Percentiles rank a stretch among this genome's conserved stretches.
These are phyloP conservation scores for Juglanconis oblonga DNA, from an alignment of 2,329 filamentous ascomycete genomes.

Conservation along the genomic window DNA sequence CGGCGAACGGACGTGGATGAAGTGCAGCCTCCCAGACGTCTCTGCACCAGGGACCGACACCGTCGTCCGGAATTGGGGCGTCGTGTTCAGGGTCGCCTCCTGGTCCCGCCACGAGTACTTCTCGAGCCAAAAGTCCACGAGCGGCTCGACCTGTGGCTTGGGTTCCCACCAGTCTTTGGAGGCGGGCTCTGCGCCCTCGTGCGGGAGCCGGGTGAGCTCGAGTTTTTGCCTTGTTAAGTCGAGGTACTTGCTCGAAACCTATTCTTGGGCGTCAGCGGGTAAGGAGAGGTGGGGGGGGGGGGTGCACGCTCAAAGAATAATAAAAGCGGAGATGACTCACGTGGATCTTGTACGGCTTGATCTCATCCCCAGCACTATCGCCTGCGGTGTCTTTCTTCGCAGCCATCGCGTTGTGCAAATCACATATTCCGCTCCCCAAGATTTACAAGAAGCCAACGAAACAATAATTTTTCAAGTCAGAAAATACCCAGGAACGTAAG, in stretches of 20 bases:
- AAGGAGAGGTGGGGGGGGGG: background rate
- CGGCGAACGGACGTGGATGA: conserved; percentile 58
- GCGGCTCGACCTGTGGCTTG: conserved; percentile 59
- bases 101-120: conserved; percentile 62
- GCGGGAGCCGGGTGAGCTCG: conserved; percentile 62
- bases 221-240: conserved; percentile 66
- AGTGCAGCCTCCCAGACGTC: conserved; percentile 55
- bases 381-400: conserved; percentile 26
- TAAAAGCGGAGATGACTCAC: conserved; percentile 36
- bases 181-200: conserved; percentile 48
- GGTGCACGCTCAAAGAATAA: background rate
- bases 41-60: conserved; percentile 41
- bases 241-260: conserved; percentile 67
- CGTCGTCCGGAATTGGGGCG: conserved; percentile 62
- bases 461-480: background rate
- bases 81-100: conserved; percentile 55
- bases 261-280: conserved; percentile 25
- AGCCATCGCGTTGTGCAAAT: conserved; percentile 19
- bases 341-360: conserved; percentile 56
- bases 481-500: background rate
- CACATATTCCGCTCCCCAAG: background rate
- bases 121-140: conserved; percentile 67
- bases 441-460: background rate
- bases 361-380: conserved; percentile 37
- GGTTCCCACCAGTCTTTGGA: conserved; percentile 56